A percentile compares a stretch with the other conserved stretches of the same genome.
Conservation (phyloP, 164 flowering plant genomes). For the Buxus sempervirens region DNA sequence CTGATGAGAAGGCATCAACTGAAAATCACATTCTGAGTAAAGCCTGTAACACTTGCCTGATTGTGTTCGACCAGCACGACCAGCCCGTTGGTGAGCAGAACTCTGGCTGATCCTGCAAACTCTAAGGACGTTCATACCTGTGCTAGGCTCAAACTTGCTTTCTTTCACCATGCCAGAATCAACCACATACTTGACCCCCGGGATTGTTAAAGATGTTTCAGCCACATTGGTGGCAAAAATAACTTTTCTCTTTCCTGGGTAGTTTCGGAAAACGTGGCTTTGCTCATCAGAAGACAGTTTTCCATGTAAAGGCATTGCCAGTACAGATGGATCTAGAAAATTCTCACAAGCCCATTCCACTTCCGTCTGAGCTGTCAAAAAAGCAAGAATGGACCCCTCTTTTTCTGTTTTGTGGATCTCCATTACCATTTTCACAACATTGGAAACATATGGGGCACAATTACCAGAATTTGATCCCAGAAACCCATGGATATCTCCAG, state of each 20-base stretch:
- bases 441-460: conserved; percentile 57
- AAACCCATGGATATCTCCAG: conserved; percentile 23
- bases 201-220: conserved; percentile 95
- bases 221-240: conserved; percentile 95
- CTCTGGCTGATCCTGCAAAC: conserved; percentile 77
- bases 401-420: conserved; percentile 62
- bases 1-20: conserved; percentile 54
- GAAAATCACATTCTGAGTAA: conserved; percentile 59
- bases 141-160: conserved; percentile 71
- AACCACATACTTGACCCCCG: conserved; percentile 86
- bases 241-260: conserved; percentile 68
- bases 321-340: conserved; percentile 45
- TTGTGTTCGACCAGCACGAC: conserved; percentile 96
- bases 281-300: conserved; percentile 86
- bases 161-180: conserved; percentile 92
- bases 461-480: conserved; percentile 7
- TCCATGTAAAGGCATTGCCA: conserved; percentile 84
- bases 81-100: conserved; percentile 91
- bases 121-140: conserved; percentile 85
- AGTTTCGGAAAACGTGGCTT: conserved; percentile 50
- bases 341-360: conserved; percentile 97
- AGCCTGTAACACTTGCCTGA: conserved; percentile 89
- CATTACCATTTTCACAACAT: conserved; percentile 55
- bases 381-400: conserved; percentile 87
- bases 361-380: conserved; percentile 85